These are phyloP conservation scores for Phytophthora meadii DNA, from an alignment of 352 stramenopile genomes.

Conservation along the genomic window DNA sequence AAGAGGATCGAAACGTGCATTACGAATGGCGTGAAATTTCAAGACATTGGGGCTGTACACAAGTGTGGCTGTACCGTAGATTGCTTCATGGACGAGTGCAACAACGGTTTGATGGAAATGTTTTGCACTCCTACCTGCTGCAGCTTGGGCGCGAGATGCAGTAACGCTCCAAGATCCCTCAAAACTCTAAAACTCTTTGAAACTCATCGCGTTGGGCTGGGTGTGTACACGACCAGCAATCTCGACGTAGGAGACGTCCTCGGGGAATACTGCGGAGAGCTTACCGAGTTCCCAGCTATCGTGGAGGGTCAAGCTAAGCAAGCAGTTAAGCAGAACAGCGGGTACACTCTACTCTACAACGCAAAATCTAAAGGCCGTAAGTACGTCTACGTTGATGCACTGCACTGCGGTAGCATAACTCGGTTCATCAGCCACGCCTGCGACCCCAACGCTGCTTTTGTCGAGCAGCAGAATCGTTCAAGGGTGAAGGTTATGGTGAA, in stretches of 20 bases:
- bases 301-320: conserved; percentile 1
- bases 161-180: not conserved
- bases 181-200: conserved; percentile 6
- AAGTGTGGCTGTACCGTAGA: not conserved
- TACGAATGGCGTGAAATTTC: too few species aligned
- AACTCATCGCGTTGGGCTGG: not conserved
- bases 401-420: not conserved
- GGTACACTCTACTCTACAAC: conserved; percentile 9
- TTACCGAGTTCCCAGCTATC: conserved; percentile 1
- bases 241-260: conserved; percentile 15
- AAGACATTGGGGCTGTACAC: too few species aligned
- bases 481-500: conserved; percentile 7
- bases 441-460: conserved; percentile 7
- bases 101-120: not conserved
- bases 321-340: conserved; percentile 9
- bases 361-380: not conserved
- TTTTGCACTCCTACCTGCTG: conserved; percentile 12
- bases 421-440: conserved; percentile 10
- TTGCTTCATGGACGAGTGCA: conserved; percentile 10
- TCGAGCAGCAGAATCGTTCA: conserved; percentile 13
- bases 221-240: conserved; percentile 5
- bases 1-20: too few species aligned
- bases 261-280: conserved; percentile 3
- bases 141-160: not conserved
- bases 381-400: conserved; percentile 14